These are phyloP conservation scores for Solanum okadae DNA, from an alignment of 257 asterid species.

Conservation along the genomic window DNA sequence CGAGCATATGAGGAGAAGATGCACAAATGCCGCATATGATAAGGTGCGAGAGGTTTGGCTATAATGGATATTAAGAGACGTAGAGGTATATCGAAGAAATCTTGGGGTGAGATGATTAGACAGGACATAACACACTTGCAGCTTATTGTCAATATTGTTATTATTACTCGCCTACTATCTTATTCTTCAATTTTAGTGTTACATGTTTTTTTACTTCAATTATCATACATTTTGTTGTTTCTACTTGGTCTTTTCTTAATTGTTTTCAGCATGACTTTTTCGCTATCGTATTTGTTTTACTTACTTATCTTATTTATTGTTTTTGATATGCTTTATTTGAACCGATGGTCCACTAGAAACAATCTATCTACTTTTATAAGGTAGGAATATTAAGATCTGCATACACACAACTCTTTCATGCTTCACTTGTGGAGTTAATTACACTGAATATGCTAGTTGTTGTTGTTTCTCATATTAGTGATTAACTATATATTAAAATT, in stretches of 20 bases:
- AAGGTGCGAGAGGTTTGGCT: neutral
- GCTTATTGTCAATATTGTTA: too few relatives aligned
- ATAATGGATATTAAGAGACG: neutral
- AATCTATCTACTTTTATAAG: too few relatives aligned
- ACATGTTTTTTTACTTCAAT: neutral
- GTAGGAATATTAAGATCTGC: too few relatives aligned
- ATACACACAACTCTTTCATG: neutral
- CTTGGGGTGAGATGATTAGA: neutral
- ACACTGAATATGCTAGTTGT: neutral
- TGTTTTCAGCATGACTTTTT: too few relatives aligned
- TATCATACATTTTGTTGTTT: neutral
- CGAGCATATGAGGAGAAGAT: neutral
- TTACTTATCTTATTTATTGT: too few relatives aligned
- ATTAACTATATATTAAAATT: neutral
- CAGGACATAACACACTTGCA: too few relatives aligned
- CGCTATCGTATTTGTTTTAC: neutral
- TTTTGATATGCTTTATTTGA: neutral
- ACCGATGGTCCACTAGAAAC: too few relatives aligned
- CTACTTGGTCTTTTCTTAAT: neutral
- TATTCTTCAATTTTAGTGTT: neutral
- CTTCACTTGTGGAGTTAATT: neutral
- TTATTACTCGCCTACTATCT: too few relatives aligned
- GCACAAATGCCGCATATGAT: too few relatives aligned
- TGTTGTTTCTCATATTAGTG: neutral
- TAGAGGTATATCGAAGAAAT: too few relatives aligned